Evolutionary conservation across 176 grass and related monocot species (phyloP).

Genomic region (Oryza punctata): DNA sequence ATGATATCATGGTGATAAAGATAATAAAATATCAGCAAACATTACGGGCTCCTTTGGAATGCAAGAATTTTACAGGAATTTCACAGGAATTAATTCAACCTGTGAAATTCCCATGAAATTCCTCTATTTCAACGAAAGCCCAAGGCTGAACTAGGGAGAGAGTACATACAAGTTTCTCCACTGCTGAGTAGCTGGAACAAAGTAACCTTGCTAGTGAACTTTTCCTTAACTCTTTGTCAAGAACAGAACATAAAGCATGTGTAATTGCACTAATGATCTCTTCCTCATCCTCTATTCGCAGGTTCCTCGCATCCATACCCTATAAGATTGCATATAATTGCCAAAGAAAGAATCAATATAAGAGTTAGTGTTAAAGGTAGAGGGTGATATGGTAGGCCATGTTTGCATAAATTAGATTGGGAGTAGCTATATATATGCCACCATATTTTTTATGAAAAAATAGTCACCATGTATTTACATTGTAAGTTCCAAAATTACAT

Average conservation of each 20-base stretch:
- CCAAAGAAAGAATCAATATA: not conserved
- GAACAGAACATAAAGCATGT: conserved; percentile 67
- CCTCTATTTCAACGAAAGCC: conserved; percentile 2
- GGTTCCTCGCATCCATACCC: conserved; percentile 69
- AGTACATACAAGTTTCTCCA: conserved; percentile 83
- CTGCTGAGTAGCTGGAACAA: conserved; percentile 70
- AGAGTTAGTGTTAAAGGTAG: not conserved
- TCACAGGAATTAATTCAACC: too few relatives aligned
- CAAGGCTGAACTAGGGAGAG: not conserved
- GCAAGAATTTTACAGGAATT: too few relatives aligned
- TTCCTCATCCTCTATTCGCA: conserved; percentile 83
- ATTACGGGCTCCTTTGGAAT: not conserved
- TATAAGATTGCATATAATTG: conserved; percentile 47
- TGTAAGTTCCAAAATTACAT: too few relatives aligned
- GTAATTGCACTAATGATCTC: conserved; percentile 80
- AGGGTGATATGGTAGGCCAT: not conserved
- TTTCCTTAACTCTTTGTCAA: conserved; percentile 71
- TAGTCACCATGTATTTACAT: too few relatives aligned
- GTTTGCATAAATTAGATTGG: not conserved
- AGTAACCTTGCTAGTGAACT: conserved; percentile 78
- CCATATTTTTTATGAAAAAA: too few relatives aligned
- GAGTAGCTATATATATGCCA: too few relatives aligned
- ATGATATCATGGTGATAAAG: not conserved
- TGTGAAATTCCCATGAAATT: too few relatives aligned
- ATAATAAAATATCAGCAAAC: not conserved